Evolutionary conservation across 169 alveolate species (phyloP).

Genomic region (Eimeria necatrix): DNA sequence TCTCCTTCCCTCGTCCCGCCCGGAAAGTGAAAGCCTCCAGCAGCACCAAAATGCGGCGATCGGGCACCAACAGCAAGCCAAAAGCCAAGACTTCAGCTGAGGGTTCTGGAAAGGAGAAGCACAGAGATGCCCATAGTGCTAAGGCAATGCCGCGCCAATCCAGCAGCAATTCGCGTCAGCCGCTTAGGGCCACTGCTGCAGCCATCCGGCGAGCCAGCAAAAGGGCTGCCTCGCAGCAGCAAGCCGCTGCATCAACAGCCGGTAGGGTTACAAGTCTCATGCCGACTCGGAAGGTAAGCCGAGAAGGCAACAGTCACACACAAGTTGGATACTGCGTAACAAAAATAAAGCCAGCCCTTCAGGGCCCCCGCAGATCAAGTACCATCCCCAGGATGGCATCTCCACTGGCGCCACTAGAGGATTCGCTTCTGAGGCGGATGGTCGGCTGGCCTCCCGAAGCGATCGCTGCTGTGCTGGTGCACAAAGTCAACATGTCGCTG

Average conservation of each 20-base stretch:
- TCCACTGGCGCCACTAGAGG: background rate
- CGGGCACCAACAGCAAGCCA: background rate
- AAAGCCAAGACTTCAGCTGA: background rate
- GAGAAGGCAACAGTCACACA: background rate
- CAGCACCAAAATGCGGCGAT: background rate
- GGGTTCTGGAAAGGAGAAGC: background rate
- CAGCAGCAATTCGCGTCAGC: background rate
- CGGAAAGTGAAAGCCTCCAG: background rate
- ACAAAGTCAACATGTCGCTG: too few relatives aligned
- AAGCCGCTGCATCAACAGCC: background rate
- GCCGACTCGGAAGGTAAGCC: background rate
- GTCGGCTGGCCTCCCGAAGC: constrained; percentile 39
- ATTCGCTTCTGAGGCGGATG: background rate
- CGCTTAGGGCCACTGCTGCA: too few relatives aligned
- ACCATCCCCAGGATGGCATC: background rate
- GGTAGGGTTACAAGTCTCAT: background rate
- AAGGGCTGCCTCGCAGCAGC: background rate
- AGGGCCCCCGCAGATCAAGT: background rate
- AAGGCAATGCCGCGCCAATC: background rate
- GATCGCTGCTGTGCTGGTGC: background rate
- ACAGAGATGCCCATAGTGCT: background rate
- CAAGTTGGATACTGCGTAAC: background rate
- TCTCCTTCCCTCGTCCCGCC: constrained; percentile 48
- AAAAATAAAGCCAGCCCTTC: background rate
- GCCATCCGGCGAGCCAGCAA: too few relatives aligned